Percentiles rank a stretch among this genome's conserved stretches.
phyloP scores from a whole-genome alignment of 2,329 filamentous ascomycete genomes.

The Fusarium pininemorale region DNA sequence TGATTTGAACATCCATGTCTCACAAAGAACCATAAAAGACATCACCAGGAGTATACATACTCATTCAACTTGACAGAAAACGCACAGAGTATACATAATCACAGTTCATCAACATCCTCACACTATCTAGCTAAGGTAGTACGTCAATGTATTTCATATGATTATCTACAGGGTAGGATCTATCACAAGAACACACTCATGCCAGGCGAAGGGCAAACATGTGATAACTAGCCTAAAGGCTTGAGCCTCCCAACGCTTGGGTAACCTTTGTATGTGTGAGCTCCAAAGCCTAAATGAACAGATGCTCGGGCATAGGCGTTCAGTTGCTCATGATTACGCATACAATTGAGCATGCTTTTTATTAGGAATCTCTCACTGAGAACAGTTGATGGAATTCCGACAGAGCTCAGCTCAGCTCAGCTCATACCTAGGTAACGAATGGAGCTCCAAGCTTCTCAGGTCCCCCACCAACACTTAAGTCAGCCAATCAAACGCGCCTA shows the following conservation, averaged over 20 bases:
- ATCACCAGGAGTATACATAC: not conserved
- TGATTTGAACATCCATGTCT: not conserved
- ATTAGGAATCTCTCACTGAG: not conserved
- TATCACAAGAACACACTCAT: not conserved
- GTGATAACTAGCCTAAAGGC: not conserved
- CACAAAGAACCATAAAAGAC: not conserved
- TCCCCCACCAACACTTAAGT: not conserved
- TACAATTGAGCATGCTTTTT: not conserved
- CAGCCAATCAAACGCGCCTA: slow-evolving; percentile 29
- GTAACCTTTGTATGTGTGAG: not conserved
- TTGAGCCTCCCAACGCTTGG: not conserved
- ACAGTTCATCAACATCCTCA: not conserved
- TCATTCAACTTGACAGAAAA: not conserved
- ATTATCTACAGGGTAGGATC: not conserved
- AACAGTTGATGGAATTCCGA: not conserved
- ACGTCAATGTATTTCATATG: not conserved
- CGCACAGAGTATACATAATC: not conserved
- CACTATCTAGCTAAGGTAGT: too few species aligned
- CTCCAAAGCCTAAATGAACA: not conserved
- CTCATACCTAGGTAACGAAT: too few species aligned
- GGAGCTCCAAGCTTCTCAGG: slow-evolving; percentile 1
- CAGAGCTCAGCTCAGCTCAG: not conserved
- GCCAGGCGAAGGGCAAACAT: not conserved
- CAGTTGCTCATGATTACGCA: not conserved
- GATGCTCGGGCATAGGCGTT: too few species aligned